A percentile compares a stretch with the other conserved stretches of the same genome.
Conservation (phyloP, 805 yeast species). For the Jamesozyma jinghongensis region DNA sequence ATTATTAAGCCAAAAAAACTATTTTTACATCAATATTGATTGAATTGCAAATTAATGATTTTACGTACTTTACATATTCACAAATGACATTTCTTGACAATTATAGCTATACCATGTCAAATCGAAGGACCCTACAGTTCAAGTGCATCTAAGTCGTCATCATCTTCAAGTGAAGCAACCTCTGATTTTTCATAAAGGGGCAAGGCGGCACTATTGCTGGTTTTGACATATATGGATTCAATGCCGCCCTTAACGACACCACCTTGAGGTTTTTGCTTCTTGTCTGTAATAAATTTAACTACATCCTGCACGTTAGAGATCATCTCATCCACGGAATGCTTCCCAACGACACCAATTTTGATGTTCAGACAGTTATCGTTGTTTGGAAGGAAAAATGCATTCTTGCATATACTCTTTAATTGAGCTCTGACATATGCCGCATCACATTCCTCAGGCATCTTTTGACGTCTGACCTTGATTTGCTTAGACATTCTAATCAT, state of each 20-base stretch:
- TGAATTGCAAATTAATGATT: too few relatives aligned
- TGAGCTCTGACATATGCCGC: slow-evolving; percentile 56
- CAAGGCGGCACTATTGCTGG: slow-evolving; percentile 56
- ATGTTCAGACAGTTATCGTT: slow-evolving; percentile 54
- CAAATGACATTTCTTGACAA: too few relatives aligned
- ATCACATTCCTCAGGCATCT: slow-evolving; percentile 55
- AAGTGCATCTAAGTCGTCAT: neutral
- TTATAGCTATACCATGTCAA: too few relatives aligned
- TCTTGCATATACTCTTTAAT: slow-evolving; percentile 51
- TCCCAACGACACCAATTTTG: slow-evolving; percentile 41
- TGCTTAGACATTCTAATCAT: slow-evolving; percentile 48
- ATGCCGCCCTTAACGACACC: slow-evolving; percentile 42
- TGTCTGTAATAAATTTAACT: slow-evolving; percentile 39
- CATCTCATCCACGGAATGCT: slow-evolving; percentile 21
- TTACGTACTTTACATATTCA: too few relatives aligned
- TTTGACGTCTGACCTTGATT: slow-evolving; percentile 30
- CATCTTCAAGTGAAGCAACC: neutral
- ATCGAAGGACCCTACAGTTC: too few relatives aligned
- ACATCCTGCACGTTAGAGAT: slow-evolving; percentile 24
- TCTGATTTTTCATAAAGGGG: slow-evolving; percentile 37
- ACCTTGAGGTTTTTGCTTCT: slow-evolving; percentile 45
- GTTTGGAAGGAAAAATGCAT: slow-evolving; percentile 54
- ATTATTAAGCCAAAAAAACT: neutral
- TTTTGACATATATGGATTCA: slow-evolving; percentile 51
- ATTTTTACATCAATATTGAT: neutral